Base-by-base conservation (phyloP, 306 rosid genomes). In the Spatholobus suberectus region DNA sequence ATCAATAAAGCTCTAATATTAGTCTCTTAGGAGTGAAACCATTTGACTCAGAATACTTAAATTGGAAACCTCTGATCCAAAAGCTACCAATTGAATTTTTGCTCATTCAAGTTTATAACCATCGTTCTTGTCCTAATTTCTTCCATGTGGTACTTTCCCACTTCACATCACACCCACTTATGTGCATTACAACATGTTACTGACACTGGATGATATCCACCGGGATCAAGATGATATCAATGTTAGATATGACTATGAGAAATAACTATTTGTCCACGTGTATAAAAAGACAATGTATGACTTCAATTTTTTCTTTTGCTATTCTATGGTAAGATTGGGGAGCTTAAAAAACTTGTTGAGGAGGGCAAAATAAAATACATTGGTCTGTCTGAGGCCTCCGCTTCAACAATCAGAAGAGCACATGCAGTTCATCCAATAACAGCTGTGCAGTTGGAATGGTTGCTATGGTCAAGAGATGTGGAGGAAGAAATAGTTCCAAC, bases 351-450 rank as follows among this genome's bases (percentile, higher is more conserved):
- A n/a, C n/a, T n/a, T n/a, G n/a, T n/a, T n/a, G n/a, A n/a, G n/a
- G n/a, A 91, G 68, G 92, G 94, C 6, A 89, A 89, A 63, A 74
- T 91, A 63, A 89, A 86, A 73, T 91, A 91, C 77, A 87, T 89
- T 54, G 92, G 92, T 35, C 59, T 91, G 3, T 87, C 89, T 1
- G 94, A 91, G 87, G 94, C 94, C 4, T 91, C 94, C 3, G 90
- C 94, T 40, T 82, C 91, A 20, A 89, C 94, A 14, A 91, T 91
- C 68, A 89, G 94, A 87, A 87, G 92, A 86, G 92, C 94, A 44
- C 94, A 91, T 82, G 94, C 88, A 13, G 90, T 90, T 83, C 94
- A 87, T 83, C 94, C 94, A 0, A 83, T 89, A 44, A 78, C 94
- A 67, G 90, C 92, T 1, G 90, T 89, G 81, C 89, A 90, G 75